A percentile compares a stretch with the other conserved stretches of the same genome.
These are phyloP conservation scores for Lathyrus sativus DNA, from an alignment of 306 rosid genomes.

Conservation along the genomic window DNA sequence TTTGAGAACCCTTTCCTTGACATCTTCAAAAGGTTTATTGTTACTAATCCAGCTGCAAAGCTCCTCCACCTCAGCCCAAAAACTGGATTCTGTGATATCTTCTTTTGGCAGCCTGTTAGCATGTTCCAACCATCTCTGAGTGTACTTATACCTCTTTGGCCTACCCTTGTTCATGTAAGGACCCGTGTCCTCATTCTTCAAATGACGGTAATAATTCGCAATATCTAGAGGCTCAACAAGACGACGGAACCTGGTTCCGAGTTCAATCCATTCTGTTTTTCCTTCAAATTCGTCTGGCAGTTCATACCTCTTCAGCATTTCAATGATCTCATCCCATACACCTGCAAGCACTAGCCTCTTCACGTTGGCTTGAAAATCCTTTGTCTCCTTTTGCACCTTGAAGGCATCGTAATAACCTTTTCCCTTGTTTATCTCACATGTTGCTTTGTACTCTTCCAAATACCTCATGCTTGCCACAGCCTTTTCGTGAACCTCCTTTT, in stretches of 20 bases:
- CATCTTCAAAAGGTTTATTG: constrained; percentile 20
- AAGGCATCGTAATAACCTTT: constrained; percentile 72
- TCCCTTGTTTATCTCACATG: constrained; percentile 29
- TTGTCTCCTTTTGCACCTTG: constrained; percentile 54
- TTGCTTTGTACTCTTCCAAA: constrained; percentile 41
- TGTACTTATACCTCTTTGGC: constrained; percentile 63
- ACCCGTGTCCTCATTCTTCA: constrained; percentile 61
- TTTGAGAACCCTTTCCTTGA: constrained; percentile 9
- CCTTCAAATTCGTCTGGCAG: constrained; percentile 86
- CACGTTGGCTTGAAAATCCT: constrained; percentile 75
- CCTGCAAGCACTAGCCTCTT: constrained; percentile 68
- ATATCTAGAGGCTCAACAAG: constrained; percentile 81
- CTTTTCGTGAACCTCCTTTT: constrained; percentile 21
- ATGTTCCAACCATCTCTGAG: constrained; percentile 76
- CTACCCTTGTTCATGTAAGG: constrained; percentile 56
- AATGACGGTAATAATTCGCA: constrained; percentile 74
- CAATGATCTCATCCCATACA: constrained; percentile 70
- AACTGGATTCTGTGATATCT: constrained; percentile 52
- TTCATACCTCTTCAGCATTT: constrained; percentile 62
- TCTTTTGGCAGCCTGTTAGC: background rate
- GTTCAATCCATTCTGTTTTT: constrained; percentile 39
- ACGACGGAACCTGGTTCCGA: constrained; percentile 57
- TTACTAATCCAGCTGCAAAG: constrained; percentile 39
- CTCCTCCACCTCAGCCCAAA: constrained; percentile 85
- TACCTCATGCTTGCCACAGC: constrained; percentile 14